Evolutionary conservation across 2,329 filamentous ascomycete genomes (phyloP), one percentile per base, ranked within the genome.

Genomic region (Cryphonectria parasitica): DNA sequence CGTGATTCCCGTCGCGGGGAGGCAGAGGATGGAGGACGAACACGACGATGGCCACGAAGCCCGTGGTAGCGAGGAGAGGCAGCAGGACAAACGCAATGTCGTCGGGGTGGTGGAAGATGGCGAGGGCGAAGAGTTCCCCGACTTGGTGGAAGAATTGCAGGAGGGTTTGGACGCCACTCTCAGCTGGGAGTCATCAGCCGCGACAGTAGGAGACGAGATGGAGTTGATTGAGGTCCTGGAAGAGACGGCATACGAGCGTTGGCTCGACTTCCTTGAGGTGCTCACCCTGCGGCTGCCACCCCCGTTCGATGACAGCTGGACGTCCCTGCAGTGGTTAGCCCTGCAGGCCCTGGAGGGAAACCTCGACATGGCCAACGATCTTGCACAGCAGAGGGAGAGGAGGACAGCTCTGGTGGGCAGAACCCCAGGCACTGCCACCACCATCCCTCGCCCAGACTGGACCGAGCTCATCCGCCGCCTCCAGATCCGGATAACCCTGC

Each of bases 191-290:
- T 19, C 45, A 22, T 22, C 45, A 17, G 45, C 45, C 6, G 45
- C 45, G 22, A 22, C 45, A 6, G 19, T 22, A n/a, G 45, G 68
- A 4, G 7, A 63, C 8, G 63, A 17, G 39, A 13, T 31, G 5
- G 70, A 39, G 22, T n/a, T 79, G 0, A 54, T 62, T 4, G 64
- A 68, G 10, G 19, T 74, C 4, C 62, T 80, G 19, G 68, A 74
- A 3, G 72, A 76, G 28, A 64, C 74, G 8, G 75, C 75, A 1
- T 75, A 77, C 64, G 74, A 76, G 60, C 77, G 79, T 66, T 83
- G 82, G 81, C 73, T 76, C 8, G 78, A 79, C 3, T 77, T 83
- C 36, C 79, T 83, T 61, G 81, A 82, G 13, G 45, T 73, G 0
- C 65, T 80, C 28, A 68, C 75, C 5, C 64, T 73, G 7, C 70